phyloP scores from a whole-genome alignment of 345 rosid genomes.

The Excoecaria cochinchinensis region DNA sequence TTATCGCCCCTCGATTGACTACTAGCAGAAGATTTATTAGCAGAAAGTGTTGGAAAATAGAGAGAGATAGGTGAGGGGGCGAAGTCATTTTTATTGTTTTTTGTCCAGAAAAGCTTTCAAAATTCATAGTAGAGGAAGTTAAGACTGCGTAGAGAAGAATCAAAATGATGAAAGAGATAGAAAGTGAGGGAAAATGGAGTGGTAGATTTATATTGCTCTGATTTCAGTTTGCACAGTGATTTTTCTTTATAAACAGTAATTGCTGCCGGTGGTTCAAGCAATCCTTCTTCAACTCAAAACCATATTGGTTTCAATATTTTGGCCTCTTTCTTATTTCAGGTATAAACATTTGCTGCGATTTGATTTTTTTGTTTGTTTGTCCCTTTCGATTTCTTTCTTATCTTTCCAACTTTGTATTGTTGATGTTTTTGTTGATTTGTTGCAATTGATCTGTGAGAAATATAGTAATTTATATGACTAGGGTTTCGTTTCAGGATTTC shows the following conservation, averaged over 20 bases:
- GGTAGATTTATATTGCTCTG: conserved; percentile 2
- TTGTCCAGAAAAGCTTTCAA: not conserved
- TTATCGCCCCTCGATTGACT: not conserved
- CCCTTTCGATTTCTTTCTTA: not conserved
- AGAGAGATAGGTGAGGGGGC: not conserved
- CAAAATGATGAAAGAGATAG: not conserved
- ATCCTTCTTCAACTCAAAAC: not conserved
- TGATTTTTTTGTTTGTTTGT: not conserved
- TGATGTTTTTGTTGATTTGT: not conserved
- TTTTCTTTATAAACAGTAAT: not conserved
- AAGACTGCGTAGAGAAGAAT: conserved; percentile 4
- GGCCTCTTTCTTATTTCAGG: not conserved
- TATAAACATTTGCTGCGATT: not conserved
- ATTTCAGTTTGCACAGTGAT: not conserved
- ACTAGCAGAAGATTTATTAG: not conserved
- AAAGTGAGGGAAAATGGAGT: conserved; percentile 6
- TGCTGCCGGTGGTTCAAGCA: not conserved
- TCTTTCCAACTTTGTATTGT: not conserved
- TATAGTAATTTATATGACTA: not conserved
- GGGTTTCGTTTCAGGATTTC: not conserved
- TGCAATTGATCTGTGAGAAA: conserved; percentile 5
- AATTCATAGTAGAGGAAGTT: not conserved
- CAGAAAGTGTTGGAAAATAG: not conserved
- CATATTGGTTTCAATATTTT: not conserved
- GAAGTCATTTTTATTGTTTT: not conserved